Evolutionary conservation across 192 early-diverging fungal species (phyloP).

Genomic region (Neocallimastix lanati): DNA sequence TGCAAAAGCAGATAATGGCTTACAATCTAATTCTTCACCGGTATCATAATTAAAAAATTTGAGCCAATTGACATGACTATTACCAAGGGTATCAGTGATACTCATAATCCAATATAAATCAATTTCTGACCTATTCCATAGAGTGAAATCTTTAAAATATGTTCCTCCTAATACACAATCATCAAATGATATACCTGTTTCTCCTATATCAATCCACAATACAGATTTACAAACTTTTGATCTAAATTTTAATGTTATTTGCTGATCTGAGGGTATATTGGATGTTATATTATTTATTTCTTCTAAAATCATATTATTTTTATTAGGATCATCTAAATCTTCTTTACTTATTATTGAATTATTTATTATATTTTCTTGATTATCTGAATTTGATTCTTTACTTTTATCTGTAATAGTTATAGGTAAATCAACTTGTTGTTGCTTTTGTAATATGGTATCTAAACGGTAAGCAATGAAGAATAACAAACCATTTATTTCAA

Average conservation of each 20-base stretch:
- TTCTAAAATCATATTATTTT: too few species aligned
- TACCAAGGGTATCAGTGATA: not conserved
- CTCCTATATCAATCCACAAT: slow-evolving; percentile 77
- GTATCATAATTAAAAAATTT: too few species aligned
- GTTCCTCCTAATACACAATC: slow-evolving; percentile 77
- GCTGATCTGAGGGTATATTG: slow-evolving; percentile 18
- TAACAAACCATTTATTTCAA: slow-evolving; percentile 49
- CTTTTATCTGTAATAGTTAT: not conserved
- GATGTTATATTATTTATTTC: not conserved
- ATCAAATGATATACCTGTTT: slow-evolving; percentile 82
- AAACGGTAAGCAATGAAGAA: slow-evolving; percentile 11
- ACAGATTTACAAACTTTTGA: slow-evolving; percentile 76
- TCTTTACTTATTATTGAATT: too few species aligned
- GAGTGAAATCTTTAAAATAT: slow-evolving; percentile 77
- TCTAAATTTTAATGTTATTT: slow-evolving; percentile 52
- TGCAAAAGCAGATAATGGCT: not conserved
- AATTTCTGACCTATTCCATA: slow-evolving; percentile 79
- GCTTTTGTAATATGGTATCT: not conserved
- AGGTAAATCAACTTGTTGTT: not conserved
- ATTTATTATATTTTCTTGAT: too few species aligned
- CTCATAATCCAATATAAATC: slow-evolving; percentile 65
- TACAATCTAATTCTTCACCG: not conserved
- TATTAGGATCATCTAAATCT: too few species aligned
- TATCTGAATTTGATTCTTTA: not conserved
- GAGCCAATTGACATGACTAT: not conserved